phyloP scores from a whole-genome alignment of 129 eudicot species.

The Pulicaria dysenterica region DNA sequence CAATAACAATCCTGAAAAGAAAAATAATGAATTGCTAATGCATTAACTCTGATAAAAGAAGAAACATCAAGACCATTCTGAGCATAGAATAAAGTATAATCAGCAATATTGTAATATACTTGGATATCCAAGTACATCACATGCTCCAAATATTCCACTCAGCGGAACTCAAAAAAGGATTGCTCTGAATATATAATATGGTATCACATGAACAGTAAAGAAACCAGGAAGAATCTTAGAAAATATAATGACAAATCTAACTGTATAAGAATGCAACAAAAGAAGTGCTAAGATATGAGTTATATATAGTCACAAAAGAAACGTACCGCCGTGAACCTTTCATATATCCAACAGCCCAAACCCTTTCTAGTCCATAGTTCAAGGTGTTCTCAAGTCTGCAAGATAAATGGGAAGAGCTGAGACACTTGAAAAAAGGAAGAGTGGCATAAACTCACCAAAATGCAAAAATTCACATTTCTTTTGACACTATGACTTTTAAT shows the following conservation, averaged over 20 bases:
- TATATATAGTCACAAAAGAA: slow-evolving; percentile 6
- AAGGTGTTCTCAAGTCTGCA: slow-evolving; percentile 94
- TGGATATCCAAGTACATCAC: slow-evolving; percentile 14
- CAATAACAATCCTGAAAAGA: slow-evolving; percentile 76
- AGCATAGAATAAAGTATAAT: slow-evolving; percentile 4
- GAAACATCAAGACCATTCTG: neutral
- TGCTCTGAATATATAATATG: neutral
- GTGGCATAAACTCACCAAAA: slow-evolving; percentile 23
- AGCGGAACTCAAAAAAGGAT: slow-evolving; percentile 13
- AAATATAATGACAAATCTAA: slow-evolving; percentile 15
- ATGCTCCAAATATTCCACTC: slow-evolving; percentile 9
- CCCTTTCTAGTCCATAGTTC: slow-evolving; percentile 93
- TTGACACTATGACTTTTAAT: neutral
- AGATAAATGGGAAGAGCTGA: slow-evolving; percentile 12
- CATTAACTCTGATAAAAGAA: slow-evolving; percentile 19
- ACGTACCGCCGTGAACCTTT: slow-evolving; percentile 89
- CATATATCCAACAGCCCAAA: slow-evolving; percentile 94
- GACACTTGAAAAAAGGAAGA: neutral
- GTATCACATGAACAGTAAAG: slow-evolving; percentile 13
- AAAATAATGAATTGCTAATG: neutral
- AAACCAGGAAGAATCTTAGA: slow-evolving; percentile 9
- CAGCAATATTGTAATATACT: slow-evolving; percentile 11
- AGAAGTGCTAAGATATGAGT: slow-evolving; percentile 6
- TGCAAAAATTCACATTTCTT: slow-evolving; percentile 1
- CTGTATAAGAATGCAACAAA: neutral